Evolutionary conservation across 1,284 basidiomycete species (phyloP).

Genomic region (Apiotrichum domesticum): DNA sequence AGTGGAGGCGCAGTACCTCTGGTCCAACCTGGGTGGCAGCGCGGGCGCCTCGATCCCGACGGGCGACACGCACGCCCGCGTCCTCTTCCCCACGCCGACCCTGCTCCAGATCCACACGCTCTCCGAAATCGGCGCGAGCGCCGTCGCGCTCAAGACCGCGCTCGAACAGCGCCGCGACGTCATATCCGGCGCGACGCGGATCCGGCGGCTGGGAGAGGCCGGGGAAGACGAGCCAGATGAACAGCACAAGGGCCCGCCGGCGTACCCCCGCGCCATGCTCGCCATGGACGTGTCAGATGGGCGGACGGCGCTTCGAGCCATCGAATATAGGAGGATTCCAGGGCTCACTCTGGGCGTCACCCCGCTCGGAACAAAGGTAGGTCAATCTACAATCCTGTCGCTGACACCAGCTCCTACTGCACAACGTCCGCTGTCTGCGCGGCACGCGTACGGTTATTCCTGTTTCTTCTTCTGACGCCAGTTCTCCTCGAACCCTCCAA

Average conservation of each 20-base stretch:
- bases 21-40: constrained; percentile 23
- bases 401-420: constrained; percentile 31
- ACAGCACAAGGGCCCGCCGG: constrained; percentile 29
- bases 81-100: constrained; percentile 29
- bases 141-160: constrained; percentile 37
- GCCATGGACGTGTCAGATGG: constrained; percentile 40
- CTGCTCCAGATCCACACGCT: constrained; percentile 37
- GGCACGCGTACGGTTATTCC: constrained; percentile 23
- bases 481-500: constrained; percentile 40
- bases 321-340: constrained; percentile 39
- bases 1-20: constrained; percentile 35
- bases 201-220: constrained; percentile 38
- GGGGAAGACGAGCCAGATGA: constrained; percentile 21
- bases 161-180: constrained; percentile 43
- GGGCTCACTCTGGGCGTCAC: constrained; percentile 40
- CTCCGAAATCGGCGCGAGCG: constrained; percentile 39
- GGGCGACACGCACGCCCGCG: constrained; percentile 12
- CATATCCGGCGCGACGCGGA: constrained; percentile 35
- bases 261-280: constrained; percentile 44
- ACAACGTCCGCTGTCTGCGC: constrained; percentile 30
- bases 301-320: constrained; percentile 29
- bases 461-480: constrained; percentile 2
- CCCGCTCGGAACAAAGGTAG: constrained; percentile 33
- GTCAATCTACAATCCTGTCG: constrained; percentile 1
- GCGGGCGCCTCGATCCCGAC: constrained; percentile 10